phyloP scores from a whole-genome alignment of 2,329 filamentous ascomycete genomes.

The Capronia coronata region DNA sequence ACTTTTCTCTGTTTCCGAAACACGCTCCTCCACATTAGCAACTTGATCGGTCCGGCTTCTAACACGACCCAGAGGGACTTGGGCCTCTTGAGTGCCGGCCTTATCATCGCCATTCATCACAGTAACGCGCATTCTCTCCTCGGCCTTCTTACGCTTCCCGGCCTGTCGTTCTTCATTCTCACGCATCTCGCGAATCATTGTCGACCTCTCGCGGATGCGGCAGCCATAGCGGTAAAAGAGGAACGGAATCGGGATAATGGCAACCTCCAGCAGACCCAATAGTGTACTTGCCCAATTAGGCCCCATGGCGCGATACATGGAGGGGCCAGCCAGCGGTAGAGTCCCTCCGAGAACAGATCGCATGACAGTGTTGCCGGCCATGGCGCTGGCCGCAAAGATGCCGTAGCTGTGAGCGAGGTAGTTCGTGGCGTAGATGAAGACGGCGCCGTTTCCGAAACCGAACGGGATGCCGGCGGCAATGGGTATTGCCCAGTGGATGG shows the following conservation, averaged over 20 bases:
- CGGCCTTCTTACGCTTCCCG: constrained; percentile 34
- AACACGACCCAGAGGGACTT: constrained; percentile 13
- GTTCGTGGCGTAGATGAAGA: constrained; percentile 77
- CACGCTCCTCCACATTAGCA: constrained; percentile 10
- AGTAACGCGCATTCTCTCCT: constrained; percentile 28
- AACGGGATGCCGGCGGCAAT: constrained; percentile 75
- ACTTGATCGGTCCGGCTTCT: constrained; percentile 17
- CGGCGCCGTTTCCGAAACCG: constrained; percentile 65
- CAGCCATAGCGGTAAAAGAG: constrained; percentile 63
- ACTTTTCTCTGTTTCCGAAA: constrained; percentile 5
- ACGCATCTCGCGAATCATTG: constrained; percentile 53
- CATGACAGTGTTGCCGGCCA: constrained; percentile 72
- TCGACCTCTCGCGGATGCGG: constrained; percentile 51
- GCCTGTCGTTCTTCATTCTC: constrained; percentile 46
- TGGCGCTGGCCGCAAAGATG: constrained; percentile 72
- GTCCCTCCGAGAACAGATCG: constrained; percentile 69
- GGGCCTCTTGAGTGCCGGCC: constrained; percentile 29
- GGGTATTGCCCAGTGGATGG: constrained; percentile 75
- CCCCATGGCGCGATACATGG: constrained; percentile 63
- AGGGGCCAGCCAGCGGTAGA: constrained; percentile 66
- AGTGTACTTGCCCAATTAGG: constrained; percentile 75
- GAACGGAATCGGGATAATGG: constrained; percentile 71
- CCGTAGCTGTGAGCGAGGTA: constrained; percentile 74
- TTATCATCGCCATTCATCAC: constrained; percentile 19
- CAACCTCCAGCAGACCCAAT: constrained; percentile 64